These are phyloP conservation scores for Sisymbrium irio DNA, from an alignment of 345 rosid genomes.

Conservation along the genomic window DNA sequence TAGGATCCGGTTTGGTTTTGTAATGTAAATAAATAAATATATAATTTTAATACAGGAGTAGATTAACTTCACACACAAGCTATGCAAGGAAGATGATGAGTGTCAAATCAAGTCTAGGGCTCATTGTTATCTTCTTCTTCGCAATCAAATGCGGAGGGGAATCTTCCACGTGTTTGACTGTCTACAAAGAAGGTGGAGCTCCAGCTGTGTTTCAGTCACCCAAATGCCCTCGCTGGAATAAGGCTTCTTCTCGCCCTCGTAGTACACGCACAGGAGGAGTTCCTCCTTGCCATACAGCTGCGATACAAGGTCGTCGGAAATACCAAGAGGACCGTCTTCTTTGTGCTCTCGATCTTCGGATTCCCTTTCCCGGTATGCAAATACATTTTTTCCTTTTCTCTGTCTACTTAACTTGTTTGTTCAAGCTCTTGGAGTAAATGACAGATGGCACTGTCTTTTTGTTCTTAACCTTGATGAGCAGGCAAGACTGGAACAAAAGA, in stretches of 20 bases:
- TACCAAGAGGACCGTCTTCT: constrained; percentile 79
- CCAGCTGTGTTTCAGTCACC: constrained; percentile 85
- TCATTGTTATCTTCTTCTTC: background rate
- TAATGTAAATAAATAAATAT: too few relatives aligned
- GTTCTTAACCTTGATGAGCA: constrained; percentile 30
- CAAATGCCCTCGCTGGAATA: constrained; percentile 84
- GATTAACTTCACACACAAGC: background rate
- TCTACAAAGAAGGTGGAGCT: constrained; percentile 87
- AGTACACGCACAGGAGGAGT: constrained; percentile 23
- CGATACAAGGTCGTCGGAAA: constrained; percentile 66
- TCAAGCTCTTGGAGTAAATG: background rate
- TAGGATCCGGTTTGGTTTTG: too few relatives aligned
- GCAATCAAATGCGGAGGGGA: constrained; percentile 40
- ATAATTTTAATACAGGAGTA: background rate
- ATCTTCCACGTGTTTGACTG: constrained; percentile 75
- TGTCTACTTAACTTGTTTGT: too few relatives aligned
- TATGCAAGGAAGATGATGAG: constrained; percentile 23
- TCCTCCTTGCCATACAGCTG: constrained; percentile 61
- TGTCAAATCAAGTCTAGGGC: background rate
- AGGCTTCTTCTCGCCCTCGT: constrained; percentile 37
- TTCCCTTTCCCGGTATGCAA: constrained; percentile 47
- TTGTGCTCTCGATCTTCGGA: constrained; percentile 71
- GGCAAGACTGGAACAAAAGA: constrained; percentile 62
- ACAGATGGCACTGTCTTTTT: background rate
- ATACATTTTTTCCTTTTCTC: too few relatives aligned